Percentiles rank a stretch among this genome's conserved stretches.
Conservation (phyloP, 2,329 filamentous ascomycete genomes). For the Alternaria angustiovoidea region DNA sequence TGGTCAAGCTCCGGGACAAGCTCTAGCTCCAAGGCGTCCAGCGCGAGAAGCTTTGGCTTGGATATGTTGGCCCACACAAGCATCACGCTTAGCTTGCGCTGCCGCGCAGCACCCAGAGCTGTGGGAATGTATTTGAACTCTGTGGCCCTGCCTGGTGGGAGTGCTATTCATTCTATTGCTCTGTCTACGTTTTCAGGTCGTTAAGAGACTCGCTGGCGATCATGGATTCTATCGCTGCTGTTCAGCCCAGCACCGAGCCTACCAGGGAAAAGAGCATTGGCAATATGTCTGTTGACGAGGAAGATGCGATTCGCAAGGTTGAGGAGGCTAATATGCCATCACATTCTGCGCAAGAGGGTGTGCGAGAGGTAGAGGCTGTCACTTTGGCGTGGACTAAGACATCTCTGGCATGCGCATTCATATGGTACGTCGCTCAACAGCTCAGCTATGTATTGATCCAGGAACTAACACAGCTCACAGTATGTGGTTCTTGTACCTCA, state of each 20-base stretch:
- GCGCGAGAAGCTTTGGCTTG: slow-evolving; percentile 10
- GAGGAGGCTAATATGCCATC: slow-evolving; percentile 21
- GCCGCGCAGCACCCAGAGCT: not conserved
- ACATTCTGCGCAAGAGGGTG: slow-evolving; percentile 42
- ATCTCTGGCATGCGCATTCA: slow-evolving; percentile 44
- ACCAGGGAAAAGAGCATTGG: slow-evolving; percentile 22
- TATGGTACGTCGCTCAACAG: slow-evolving; percentile 34
- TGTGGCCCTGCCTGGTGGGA: not conserved
- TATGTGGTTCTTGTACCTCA: slow-evolving; percentile 50
- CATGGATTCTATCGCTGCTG: slow-evolving; percentile 5
- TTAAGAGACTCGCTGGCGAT: not conserved
- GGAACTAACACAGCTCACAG: slow-evolving; percentile 1
- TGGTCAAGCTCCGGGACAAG: slow-evolving; percentile 10
- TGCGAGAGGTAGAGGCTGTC: slow-evolving; percentile 49
- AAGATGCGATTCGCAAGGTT: slow-evolving; percentile 28
- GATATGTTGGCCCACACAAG: slow-evolving; percentile 10
- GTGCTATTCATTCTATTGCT: not conserved
- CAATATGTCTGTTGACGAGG: slow-evolving; percentile 22
- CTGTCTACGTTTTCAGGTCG: not conserved
- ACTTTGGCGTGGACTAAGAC: slow-evolving; percentile 49
- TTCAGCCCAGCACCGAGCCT: slow-evolving; percentile 8
- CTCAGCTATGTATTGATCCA: not conserved
- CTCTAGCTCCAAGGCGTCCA: slow-evolving; percentile 23
- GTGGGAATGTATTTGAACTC: not conserved
- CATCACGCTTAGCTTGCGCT: not conserved